phyloP scores from a whole-genome alignment of 2,329 filamentous ascomycete genomes.

The Cytospora paraplurivora region DNA sequence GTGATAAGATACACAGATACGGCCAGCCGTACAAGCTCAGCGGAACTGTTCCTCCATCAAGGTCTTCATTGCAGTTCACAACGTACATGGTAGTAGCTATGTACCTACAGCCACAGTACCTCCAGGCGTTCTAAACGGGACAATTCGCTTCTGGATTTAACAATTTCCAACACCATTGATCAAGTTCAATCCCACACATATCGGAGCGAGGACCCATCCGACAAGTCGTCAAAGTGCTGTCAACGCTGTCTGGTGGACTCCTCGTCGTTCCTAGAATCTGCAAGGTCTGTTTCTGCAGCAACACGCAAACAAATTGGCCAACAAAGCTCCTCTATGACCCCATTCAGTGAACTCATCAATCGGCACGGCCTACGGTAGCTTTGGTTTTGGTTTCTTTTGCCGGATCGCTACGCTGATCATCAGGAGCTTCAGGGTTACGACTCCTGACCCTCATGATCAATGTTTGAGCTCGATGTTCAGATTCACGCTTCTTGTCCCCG shows the following conservation, averaged over 20 bases:
- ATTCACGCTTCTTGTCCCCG: background rate
- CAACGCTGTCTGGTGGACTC: slow-evolving; percentile 1
- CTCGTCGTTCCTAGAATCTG: slow-evolving; percentile 18
- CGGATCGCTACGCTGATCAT: background rate
- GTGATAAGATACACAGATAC: slow-evolving; percentile 2
- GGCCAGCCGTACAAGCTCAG: background rate
- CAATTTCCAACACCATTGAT: background rate
- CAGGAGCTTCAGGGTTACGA: background rate
- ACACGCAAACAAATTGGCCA: slow-evolving; percentile 13
- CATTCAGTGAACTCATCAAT: slow-evolving; percentile 1
- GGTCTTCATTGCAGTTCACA: background rate
- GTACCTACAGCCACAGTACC: background rate
- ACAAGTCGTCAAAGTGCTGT: background rate
- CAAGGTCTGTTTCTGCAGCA: slow-evolving; percentile 27
- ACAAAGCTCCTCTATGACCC: slow-evolving; percentile 11
- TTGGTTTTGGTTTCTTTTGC: background rate
- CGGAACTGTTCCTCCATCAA: background rate
- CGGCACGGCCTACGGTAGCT: background rate
- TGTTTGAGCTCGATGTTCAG: background rate
- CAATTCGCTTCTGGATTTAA: background rate
- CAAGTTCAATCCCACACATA: background rate
- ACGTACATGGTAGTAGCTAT: background rate
- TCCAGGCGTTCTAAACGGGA: background rate
- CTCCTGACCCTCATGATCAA: background rate
- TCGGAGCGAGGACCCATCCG: too few relatives aligned